Evolutionary conservation across 768 basidiomycete genomes (phyloP), one percentile per base, ranked within the genome.

Genomic region (Rhizopogon rudus): DNA sequence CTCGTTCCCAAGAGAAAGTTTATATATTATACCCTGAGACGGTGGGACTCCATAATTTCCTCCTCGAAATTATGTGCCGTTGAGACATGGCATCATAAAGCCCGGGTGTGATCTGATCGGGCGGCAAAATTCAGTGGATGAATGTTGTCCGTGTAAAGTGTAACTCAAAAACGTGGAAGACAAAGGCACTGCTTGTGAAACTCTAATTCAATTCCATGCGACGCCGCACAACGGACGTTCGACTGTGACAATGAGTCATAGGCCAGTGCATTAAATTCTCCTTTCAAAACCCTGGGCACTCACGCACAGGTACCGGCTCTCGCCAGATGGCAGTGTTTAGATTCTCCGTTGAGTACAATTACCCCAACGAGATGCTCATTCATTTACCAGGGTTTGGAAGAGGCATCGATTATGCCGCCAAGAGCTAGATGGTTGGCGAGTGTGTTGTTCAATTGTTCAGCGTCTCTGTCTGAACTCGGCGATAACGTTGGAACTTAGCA

Each of bases 11-110:
- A 54, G 57, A 29, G 44, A 54, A 46, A 35, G 57, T 46, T 69
- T 69, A 61, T 71, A 67, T 69, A 71, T 53, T 57, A 55, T 57
- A 40, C 58, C 44, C 31, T 22, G 20, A 31, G 31, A 33, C 54
- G 50, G 60, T 61, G 60, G 59, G 64, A 66, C 61, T 58, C 22
- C 40, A n/a, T 20, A 25, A 44, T 17, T 20, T 12, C 28, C 22
- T 16, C 40, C 9, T 46, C 45, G 1, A 35, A 12, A 46, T 33
- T 48, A 48, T 48, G 33, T 49, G 14, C 33, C 46, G 33, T 37
- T 49, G 48, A 49, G 20, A 49, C 48, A 49, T 48, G 14, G 7
- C 14, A 49, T 16, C 35, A 12, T 37, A 37, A 37, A 12, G 35
- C 35, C 35, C 35, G 10, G 35, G 14, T 13, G 35, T 49, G 48